These are phyloP conservation scores for Sisymbrium altissimum DNA, from an alignment of 345 rosid genomes.

Conservation along the genomic window DNA sequence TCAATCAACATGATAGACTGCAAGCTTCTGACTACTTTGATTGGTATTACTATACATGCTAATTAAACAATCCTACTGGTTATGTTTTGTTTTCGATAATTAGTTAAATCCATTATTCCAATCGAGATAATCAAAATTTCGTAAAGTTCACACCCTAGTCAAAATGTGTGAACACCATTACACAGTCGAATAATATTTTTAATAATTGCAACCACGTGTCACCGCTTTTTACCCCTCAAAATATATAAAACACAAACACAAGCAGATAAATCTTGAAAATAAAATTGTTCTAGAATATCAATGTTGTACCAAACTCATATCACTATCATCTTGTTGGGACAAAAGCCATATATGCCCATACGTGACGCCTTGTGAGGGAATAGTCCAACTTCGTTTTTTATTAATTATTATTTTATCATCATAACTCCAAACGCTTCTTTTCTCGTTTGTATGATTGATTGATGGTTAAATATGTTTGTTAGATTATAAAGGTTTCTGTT, in stretches of 20 bases:
- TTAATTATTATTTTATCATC: background rate
- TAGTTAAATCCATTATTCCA: background rate
- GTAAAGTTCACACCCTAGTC: background rate
- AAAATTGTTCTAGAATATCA: constrained; percentile 24
- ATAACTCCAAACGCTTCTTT: constrained; percentile 1
- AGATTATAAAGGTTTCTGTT: background rate
- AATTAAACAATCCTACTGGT: background rate
- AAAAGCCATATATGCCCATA: constrained; percentile 21
- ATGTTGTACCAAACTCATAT: constrained; percentile 26
- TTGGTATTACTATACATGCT: background rate
- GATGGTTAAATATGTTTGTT: constrained; percentile 13
- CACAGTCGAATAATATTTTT: background rate
- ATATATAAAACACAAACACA: constrained; percentile 8
- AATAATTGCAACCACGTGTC: constrained; percentile 21
- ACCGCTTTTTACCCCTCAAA: background rate
- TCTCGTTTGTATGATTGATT: constrained; percentile 30
- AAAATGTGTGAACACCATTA: constrained; percentile 21
- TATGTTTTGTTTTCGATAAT: background rate
- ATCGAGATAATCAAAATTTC: background rate
- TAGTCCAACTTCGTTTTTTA: constrained; percentile 12
- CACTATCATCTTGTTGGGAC: constrained; percentile 31
- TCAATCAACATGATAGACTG: background rate
- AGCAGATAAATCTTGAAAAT: background rate
- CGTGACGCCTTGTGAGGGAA: constrained; percentile 25
- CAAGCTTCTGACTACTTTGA: background rate